Conservation (phyloP, 2,329 filamentous ascomycete genomes). For the Thelonectria olida region DNA sequence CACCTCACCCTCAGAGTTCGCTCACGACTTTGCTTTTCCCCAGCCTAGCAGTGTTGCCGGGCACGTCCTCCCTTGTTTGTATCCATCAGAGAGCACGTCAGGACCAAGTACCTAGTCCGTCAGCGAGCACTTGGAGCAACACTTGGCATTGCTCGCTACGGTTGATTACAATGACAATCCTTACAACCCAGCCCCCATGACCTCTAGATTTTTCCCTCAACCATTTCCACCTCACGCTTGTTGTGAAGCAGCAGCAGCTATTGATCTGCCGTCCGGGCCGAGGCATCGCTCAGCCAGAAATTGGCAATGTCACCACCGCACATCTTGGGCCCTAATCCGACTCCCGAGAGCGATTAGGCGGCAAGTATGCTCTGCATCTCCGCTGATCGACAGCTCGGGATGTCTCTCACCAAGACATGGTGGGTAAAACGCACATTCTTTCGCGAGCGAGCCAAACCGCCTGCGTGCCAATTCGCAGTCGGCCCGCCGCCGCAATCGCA, state of each 20-base stretch:
- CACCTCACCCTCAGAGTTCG: too few species aligned
- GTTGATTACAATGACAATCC: background rate
- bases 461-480: slow-evolving; percentile 3
- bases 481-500: slow-evolving; percentile 17
- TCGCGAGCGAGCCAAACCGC: background rate
- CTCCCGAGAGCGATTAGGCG: background rate
- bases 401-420: background rate
- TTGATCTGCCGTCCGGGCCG: slow-evolving; percentile 11
- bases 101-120: background rate
- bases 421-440: background rate
- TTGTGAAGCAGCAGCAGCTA: background rate
- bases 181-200: slow-evolving; percentile 9
- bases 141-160: slow-evolving; percentile 9
- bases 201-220: background rate
- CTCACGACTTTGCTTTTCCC: slow-evolving; percentile 25
- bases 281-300: slow-evolving; percentile 5
- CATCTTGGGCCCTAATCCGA: background rate
- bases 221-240: background rate
- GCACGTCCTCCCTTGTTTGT: too few species aligned
- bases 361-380: background rate
- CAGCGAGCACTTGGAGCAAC: background rate
- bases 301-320: background rate
- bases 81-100: background rate
- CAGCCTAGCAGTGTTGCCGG: background rate
- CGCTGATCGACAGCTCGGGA: background rate